Percentiles rank a stretch among this genome's conserved stretches.
phyloP scores from a whole-genome alignment of 2,329 filamentous ascomycete species.

The Colletotrichum nymphaeae region DNA sequence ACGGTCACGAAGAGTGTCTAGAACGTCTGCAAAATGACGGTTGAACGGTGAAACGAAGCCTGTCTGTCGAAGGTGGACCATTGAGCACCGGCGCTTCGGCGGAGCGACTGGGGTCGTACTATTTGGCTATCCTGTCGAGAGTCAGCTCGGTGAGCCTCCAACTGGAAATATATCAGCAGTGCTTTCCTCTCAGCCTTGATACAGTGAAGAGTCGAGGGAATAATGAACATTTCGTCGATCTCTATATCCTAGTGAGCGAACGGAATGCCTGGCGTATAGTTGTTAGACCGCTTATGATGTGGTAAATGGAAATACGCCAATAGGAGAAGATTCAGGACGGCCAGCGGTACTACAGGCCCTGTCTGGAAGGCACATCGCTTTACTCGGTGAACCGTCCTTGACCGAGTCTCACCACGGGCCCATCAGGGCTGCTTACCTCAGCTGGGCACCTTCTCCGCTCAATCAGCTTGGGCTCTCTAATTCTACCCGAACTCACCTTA shows the following conservation, averaged over 20 bases:
- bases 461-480: neutral
- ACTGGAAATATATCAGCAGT: neutral
- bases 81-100: neutral
- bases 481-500: constrained; percentile 23
- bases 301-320: neutral
- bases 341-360: neutral
- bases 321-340: neutral
- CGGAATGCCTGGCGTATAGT: neutral
- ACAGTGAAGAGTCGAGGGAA: neutral
- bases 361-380: neutral
- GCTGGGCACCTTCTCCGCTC: neutral
- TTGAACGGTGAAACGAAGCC: constrained; percentile 14
- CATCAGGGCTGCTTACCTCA: constrained; percentile 8
- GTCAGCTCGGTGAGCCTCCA: no score
- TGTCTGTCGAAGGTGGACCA: neutral
- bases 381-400: neutral
- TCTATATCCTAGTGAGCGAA: neutral
- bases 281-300: neutral
- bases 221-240: neutral
- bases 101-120: neutral
- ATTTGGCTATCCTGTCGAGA: neutral
- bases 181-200: neutral
- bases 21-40: constrained; percentile 10
- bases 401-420: neutral
- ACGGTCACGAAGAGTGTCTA: neutral